Base-by-base conservation (phyloP, 2,329 filamentous ascomycete genomes). In the Davidsoniella neocaledoniae region DNA sequence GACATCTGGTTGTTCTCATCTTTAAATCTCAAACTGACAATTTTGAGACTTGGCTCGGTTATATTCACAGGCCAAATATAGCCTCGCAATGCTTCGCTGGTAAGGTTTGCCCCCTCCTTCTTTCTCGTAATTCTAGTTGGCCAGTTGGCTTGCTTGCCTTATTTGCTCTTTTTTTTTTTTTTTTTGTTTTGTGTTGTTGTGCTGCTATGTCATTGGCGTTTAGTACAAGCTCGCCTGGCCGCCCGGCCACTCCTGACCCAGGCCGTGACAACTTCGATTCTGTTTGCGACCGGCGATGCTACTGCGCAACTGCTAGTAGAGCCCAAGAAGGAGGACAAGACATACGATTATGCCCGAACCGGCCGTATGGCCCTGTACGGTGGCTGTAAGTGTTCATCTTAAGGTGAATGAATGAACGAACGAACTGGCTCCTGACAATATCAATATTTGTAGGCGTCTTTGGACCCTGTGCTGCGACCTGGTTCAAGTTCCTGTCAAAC, bases 281-380 rank as follows among this genome's bases (percentile, higher is more conserved):
- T 98, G 55, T 98, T 96, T 63, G 88, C 83, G 52, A 85, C 87
- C 12, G 91, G 91, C 59, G 91, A 98, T 68, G 72, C 83, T 54
- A 80, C 93, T 57, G 86, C 91, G 37, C 91, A 98, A 67, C 90
- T 96, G 67, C 72, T 78, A 36, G 84, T 98, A 53, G 90, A 96
- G 68, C 81, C 79, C 64, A 80, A 74, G 59, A 88, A 87, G 16
- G 67, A 81, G 57, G 82, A 83, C 56, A 49, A 53, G 43, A 49
- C 33, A 33, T 90, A 98, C 63, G 82, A 90, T 60, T 58, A 78
- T 37, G 67, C 68, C 25, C 76, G 85, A 48, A 88, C 84, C 26
- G 79, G 72, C 9, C 79, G 85, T 58, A 91, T 93, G 85, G 78
- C 78, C 41, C 67, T 81, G 53, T 91, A 91, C 62, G 85, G 85